Percentiles rank a stretch among this genome's conserved stretches.
These are phyloP conservation scores for Nannochloropsis gaditana DNA, from an alignment of 108 stramenopile species.

Conservation along the genomic window DNA sequence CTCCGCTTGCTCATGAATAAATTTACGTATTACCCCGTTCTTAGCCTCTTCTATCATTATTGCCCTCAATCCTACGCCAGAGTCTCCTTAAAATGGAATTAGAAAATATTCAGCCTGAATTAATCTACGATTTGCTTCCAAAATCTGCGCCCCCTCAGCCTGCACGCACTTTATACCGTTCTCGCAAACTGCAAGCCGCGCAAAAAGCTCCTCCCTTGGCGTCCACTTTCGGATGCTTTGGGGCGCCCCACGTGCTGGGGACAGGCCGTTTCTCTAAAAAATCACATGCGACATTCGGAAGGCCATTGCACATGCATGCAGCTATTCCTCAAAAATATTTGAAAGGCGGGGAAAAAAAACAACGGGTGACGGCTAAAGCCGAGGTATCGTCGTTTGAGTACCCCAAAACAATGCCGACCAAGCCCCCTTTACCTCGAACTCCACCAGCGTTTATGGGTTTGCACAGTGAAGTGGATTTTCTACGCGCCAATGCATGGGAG, in stretches of 20 bases:
- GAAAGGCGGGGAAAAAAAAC: constrained; percentile 4
- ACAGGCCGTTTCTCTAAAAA: neutral
- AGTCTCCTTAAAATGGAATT: no score
- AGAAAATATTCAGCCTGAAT: neutral
- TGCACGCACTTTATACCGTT: neutral
- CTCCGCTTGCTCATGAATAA: no score
- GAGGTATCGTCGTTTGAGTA: neutral
- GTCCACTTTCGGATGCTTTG: neutral
- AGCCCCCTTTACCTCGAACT: neutral
- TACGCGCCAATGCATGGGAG: neutral
- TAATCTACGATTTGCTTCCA: neutral
- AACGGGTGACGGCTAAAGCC: neutral
- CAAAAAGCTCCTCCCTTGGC: neutral
- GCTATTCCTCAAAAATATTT: neutral
- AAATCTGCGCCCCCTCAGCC: neutral
- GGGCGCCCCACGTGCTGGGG: neutral
- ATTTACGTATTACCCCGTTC: no score
- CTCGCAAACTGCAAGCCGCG: constrained; percentile 7
- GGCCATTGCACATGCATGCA: neutral
- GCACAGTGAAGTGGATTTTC: neutral
- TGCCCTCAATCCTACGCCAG: no score
- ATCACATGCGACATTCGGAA: neutral
- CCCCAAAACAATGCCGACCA: constrained; percentile 3
- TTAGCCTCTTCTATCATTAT: no score
- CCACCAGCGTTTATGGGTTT: neutral